A percentile compares a stretch with the other conserved stretches of the same genome.
Evolutionary conservation across 306 rosid species (phyloP).

Genomic region (Alnus rubra): DNA sequence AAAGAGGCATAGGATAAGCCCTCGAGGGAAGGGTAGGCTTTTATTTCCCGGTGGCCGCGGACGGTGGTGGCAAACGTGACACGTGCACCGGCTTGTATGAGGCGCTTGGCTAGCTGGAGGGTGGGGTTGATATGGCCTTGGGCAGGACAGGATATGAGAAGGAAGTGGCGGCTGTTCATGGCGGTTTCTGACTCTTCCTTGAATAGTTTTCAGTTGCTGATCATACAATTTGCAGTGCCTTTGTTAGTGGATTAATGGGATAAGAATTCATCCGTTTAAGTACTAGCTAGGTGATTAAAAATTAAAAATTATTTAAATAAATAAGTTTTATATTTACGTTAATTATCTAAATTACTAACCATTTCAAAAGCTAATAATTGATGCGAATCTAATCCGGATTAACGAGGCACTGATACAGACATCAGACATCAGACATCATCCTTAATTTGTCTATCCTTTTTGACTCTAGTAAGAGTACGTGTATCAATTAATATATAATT

Average conservation of each 20-base stretch:
- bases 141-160: slow-evolving; percentile 6
- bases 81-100: not conserved
- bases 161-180: slow-evolving; percentile 13
- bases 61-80: slow-evolving; percentile 17
- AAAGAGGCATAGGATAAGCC: slow-evolving; percentile 8
- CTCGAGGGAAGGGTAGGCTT: not conserved
- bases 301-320: too few relatives aligned
- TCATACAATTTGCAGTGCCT: not conserved
- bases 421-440: too few relatives aligned
- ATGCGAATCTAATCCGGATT: too few relatives aligned
- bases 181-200: not conserved
- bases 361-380: too few relatives aligned
- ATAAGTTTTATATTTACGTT: too few relatives aligned
- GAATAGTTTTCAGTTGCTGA: not conserved
- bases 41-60: not conserved
- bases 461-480: too few relatives aligned
- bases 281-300: too few relatives aligned
- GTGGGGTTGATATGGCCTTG: slow-evolving; percentile 17
- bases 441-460: too few relatives aligned
- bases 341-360: too few relatives aligned
- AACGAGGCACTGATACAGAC: too few relatives aligned
- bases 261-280: too few relatives aligned
- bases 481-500: too few relatives aligned
- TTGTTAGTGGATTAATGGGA: not conserved
- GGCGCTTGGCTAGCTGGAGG: slow-evolving; percentile 13